Evolutionary conservation across 2,329 filamentous ascomycete species (phyloP), one percentile per base, ranked within the genome.

Genomic region (Chlorencoelia australis): DNA sequence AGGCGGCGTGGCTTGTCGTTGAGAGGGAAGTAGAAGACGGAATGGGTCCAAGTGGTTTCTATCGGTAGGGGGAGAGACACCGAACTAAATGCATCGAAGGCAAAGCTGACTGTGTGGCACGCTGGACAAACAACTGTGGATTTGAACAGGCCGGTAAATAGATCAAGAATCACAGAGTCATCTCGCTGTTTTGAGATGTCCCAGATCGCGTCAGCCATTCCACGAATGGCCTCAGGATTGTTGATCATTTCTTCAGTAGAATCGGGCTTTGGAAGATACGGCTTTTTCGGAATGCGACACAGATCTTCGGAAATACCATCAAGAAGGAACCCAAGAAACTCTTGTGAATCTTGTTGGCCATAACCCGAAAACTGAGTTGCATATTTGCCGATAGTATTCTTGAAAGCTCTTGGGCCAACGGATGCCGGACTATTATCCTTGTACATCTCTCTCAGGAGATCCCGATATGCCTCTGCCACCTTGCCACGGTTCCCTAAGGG

Each of bases 81-180:
- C 47, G 93, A 91, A 59, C 87, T 95, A 67, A 94, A 98, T 1
- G 91, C 91, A 57, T 98, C 91, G 54, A 98, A 98, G 0, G 91
- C 96, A 51, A 98, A 94, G 71, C 88, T 95, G 60, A 96, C 82
- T 63, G 96, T 98, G 49, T 81, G 73, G 58, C 91, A 98, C 6
- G 72, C 73, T 0, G 91, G 91, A 55, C 91, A 98, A 45, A 91
- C 81, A 45, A 98, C 73, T 0, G 89, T 96, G 29, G 93, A 96
- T 64, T 96, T 95, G 71, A 96, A 98, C 71, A 96, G 86, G 45
- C 91, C 91, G 15, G 86, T 93, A 59, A 98, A 98, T 8, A 98
- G 69, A 56, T 98, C 91, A 39, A 86, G 89, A 47, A 95, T 84
- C 26, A 96, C 82, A 0, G 91, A 96, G 55, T 96, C 87, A 49